Evolutionary conservation across 2,329 filamentous ascomycete genomes (phyloP), one percentile per base, ranked within the genome.

Genomic region (Dactylonectria macrodidyma): DNA sequence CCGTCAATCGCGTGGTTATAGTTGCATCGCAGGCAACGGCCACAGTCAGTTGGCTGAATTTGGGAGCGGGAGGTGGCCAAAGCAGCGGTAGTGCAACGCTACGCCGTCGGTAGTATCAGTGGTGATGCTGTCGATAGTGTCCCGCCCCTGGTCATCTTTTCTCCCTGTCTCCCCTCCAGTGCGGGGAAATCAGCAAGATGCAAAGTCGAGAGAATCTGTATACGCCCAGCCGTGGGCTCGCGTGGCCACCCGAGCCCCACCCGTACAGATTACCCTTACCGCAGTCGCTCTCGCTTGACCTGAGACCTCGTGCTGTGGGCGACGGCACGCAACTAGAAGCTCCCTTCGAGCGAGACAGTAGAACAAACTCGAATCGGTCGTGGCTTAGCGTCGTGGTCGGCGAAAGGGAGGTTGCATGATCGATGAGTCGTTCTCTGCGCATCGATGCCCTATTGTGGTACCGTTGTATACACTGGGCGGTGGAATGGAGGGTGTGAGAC

Each of bases 341-440:
- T 77, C 75, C 75, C 66, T 77, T 77, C 70, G 75, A 76, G 75
- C 74, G 75, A 76, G 68, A 57, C 48, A 57, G 34, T 48, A 30
- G 33, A 51, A 65, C 62, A 48, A 7, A 44, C 26, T 54, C 51
- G 51, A 51, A 22, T 44, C 62, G 22, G 50, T 66, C 62, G 65
- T 62, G 70, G 44, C 47, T 62, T 76, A 75, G 72, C 62, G 62
- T 71, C 51, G 57, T 60, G 61, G 66, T 66, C 71, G 75, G 74
- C 61, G 66, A 71, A 74, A 77, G 69, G 75, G 75, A 76, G 71
- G 62, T 73, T 71, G 72, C 69, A 71, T 66, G 44, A 61, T 68
- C 50, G 47, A 67, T 54, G 65, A 68, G 57, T 61, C 67, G 71
- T 46, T 46, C 56, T 57, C 65, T 58, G 58, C 63, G 66, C 34